Evolutionary conservation across 2,329 filamentous ascomycete species (phyloP), one percentile per base, ranked within the genome.

Genomic region (Apiospora malaysiana): DNA sequence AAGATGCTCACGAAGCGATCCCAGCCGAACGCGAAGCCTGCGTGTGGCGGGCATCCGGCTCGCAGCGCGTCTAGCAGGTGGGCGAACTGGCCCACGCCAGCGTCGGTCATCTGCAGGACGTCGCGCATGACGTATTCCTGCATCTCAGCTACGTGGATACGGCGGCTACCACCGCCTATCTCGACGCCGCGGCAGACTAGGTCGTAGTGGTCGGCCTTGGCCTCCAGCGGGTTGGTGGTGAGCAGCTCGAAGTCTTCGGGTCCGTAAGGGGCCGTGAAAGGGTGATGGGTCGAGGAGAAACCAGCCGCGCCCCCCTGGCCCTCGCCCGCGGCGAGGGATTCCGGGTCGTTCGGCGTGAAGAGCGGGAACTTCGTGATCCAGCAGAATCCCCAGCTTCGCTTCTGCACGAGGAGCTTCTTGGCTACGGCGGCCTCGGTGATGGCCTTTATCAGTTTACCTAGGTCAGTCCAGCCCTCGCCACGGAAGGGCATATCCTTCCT

Each of bases 181-280:
- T 99, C 96, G 6, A 97, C 90, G 4, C 96, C 96, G 79, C 99
- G 99, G 76, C 98, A 89, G 0, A 99, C 95, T 18, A 99, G 90
- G 77, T 99, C 96, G 82, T 98, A 99, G 79, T 97, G 95, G 76
- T 97, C 95, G 4, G 93, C 97, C 75, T 88, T 89, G 1, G 90
- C 94, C 66, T 86, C 82, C 0, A 94, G 85, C 0, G 96, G 95
- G 51, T 94, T 86, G 0, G 86, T 90, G 47, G 90, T 85, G 1
- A 98, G 88, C 0, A 94, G 82, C 49, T 94, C 91, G 21, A 97
- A 88, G 78, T 98, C 95, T 5, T 85, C 83, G 0, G 87, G 81
- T 0, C 89, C 89, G 46, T 93, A 89, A 0, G 96, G 96, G 0
- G 96, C 93, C 0, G 96, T 99, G 82, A 99, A 99, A 0, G 96